phyloP scores from a whole-genome alignment of 2,329 filamentous ascomycete genomes.

The Ophiostoma perfectum region DNA sequence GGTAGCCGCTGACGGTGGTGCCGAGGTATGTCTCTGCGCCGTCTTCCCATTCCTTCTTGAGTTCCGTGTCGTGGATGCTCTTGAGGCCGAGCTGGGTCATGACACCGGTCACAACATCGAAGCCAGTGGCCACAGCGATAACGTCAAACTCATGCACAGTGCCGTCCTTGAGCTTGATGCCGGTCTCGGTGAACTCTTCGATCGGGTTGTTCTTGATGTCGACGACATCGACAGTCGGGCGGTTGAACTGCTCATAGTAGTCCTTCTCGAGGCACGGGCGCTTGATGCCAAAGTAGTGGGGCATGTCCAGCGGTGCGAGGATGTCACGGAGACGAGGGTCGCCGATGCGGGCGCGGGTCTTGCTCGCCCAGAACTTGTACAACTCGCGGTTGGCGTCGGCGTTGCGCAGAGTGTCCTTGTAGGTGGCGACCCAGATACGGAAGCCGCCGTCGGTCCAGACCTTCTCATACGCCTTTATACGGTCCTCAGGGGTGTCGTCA shows the following conservation, averaged over 20 bases:
- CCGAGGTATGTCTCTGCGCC: slow-evolving; percentile 44
- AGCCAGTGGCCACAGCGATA: slow-evolving; percentile 43
- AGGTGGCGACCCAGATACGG: slow-evolving; percentile 48
- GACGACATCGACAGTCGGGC: slow-evolving; percentile 39
- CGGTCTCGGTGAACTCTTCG: slow-evolving; percentile 38
- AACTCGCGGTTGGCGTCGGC: slow-evolving; percentile 46
- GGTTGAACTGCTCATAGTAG: slow-evolving; percentile 48
- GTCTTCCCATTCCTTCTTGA: slow-evolving; percentile 40
- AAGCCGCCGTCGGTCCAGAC: slow-evolving; percentile 51
- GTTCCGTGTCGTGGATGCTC: slow-evolving; percentile 36
- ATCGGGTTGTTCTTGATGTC: slow-evolving; percentile 40
- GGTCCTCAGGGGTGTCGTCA: slow-evolving; percentile 47
- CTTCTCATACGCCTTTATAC: slow-evolving; percentile 44
- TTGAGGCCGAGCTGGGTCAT: slow-evolving; percentile 44
- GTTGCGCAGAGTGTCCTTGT: slow-evolving; percentile 47
- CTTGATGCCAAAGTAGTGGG: slow-evolving; percentile 52
- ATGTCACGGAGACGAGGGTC: slow-evolving; percentile 46
- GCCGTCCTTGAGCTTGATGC: slow-evolving; percentile 39
- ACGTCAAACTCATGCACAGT: slow-evolving; percentile 41
- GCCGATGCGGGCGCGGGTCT: slow-evolving; percentile 45
- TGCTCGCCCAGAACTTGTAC: slow-evolving; percentile 52
- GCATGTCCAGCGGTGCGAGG: slow-evolving; percentile 48
- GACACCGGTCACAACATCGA: slow-evolving; percentile 35
- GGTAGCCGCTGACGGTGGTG: slow-evolving; percentile 40
- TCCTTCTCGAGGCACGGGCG: slow-evolving; percentile 40